Evolutionary conservation across 495 filamentous ascomycete species (phyloP).

Genomic region (Daldinia loculata): DNA sequence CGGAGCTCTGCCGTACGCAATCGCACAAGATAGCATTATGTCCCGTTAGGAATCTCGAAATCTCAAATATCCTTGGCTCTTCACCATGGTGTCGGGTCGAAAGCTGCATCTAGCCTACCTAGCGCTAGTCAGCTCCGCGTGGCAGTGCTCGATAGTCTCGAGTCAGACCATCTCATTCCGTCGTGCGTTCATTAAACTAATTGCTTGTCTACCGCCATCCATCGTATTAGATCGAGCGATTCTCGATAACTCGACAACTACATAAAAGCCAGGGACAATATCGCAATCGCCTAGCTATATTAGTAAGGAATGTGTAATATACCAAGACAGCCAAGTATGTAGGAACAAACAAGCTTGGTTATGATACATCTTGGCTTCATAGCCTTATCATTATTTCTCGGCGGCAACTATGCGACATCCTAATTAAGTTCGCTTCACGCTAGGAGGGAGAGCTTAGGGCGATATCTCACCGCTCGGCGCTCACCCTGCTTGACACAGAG

Average conservation of each 20-base stretch:
- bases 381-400: slow-evolving; percentile 3
- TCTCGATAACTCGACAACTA: background rate
- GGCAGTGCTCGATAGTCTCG: slow-evolving; percentile 37
- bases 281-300: background rate
- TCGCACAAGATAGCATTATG: slow-evolving; percentile 8
- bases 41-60: background rate
- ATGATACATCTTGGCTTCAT: slow-evolving; percentile 25
- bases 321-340: slow-evolving; percentile 10
- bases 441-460: slow-evolving; percentile 1
- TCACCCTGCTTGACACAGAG: background rate
- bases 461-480: background rate
- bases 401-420: background rate
- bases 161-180: slow-evolving; percentile 6
- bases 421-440: background rate
- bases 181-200: slow-evolving; percentile 23
- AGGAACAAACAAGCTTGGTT: slow-evolving; percentile 1
- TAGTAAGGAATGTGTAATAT: background rate
- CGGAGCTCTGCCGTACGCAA: slow-evolving; percentile 21
- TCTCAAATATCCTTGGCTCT: slow-evolving; percentile 15
- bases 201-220: slow-evolving; percentile 29
- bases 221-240: background rate
- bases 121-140: slow-evolving; percentile 17
- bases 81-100: slow-evolving; percentile 27
- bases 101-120: slow-evolving; percentile 13
- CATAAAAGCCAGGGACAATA: background rate